These are phyloP conservation scores for Cylindrotheca fusiformis DNA, from an alignment of 108 stramenopile genomes.

Conservation along the genomic window DNA sequence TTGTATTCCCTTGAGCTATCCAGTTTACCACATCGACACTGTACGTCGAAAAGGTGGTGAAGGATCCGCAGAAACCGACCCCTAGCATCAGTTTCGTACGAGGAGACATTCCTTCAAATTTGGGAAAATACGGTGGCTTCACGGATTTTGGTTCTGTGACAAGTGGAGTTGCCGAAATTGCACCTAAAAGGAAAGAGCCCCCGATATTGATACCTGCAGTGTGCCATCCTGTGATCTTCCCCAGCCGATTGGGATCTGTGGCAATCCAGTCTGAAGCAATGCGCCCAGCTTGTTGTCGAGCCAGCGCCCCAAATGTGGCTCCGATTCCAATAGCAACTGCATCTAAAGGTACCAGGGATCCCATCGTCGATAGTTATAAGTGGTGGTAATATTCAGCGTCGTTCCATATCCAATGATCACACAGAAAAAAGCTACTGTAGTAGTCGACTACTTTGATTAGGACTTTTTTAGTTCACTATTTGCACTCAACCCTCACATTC, in stretches of 20 bases:
- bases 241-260: slow-evolving; percentile 44
- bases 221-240: slow-evolving; percentile 43
- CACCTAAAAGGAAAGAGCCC: slow-evolving; percentile 66
- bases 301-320: slow-evolving; percentile 62
- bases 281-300: slow-evolving; percentile 61
- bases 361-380: no score
- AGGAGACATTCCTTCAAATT: slow-evolving; percentile 42
- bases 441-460: no score
- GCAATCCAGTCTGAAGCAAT: slow-evolving; percentile 57
- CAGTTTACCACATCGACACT: slow-evolving; percentile 66
- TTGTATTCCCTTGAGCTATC: slow-evolving; percentile 46
- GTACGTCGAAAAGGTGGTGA: slow-evolving; percentile 79
- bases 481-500: no score
- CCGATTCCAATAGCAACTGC: slow-evolving; percentile 58
- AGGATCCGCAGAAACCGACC: slow-evolving; percentile 74
- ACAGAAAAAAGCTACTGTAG: neutral
- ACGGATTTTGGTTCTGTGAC: slow-evolving; percentile 5
- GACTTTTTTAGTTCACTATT: no score
- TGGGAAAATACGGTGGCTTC: slow-evolving; percentile 5
- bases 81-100: slow-evolving; percentile 60
- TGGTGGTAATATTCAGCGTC: no score
- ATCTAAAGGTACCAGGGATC: slow-evolving; percentile 43
- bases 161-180: slow-evolving; percentile 42
- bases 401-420: no score
- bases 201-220: slow-evolving; percentile 77